Evolutionary conservation across 768 basidiomycete genomes (phyloP).

Genomic region (Kwoniella bestiolae): DNA sequence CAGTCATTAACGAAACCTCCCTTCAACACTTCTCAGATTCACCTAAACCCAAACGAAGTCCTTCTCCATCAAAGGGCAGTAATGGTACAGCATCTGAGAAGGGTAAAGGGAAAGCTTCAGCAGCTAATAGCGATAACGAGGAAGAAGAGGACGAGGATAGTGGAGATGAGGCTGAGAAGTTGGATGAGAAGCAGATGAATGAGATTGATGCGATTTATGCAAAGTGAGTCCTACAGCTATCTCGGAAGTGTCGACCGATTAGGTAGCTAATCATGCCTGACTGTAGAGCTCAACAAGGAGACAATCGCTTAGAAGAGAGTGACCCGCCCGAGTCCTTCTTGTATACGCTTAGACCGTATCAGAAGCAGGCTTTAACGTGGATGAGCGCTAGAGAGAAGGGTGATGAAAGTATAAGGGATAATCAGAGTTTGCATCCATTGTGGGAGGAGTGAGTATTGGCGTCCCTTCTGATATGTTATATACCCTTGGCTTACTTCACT

Average conservation of each 20-base stretch:
- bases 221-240: slow-evolving; percentile 63
- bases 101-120: slow-evolving; percentile 57
- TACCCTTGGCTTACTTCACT: slow-evolving; percentile 7
- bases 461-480: background rate
- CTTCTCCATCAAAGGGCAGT: slow-evolving; percentile 42
- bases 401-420: slow-evolving; percentile 67
- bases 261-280: slow-evolving; percentile 15
- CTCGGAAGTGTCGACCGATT: background rate
- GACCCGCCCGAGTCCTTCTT: slow-evolving; percentile 78
- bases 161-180: slow-evolving; percentile 71
- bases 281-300: slow-evolving; percentile 78
- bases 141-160: slow-evolving; percentile 82
- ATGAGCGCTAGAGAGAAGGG: slow-evolving; percentile 86
- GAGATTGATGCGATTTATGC: slow-evolving; percentile 70
- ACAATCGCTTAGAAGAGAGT: slow-evolving; percentile 75
- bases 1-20: slow-evolving; percentile 49
- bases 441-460: slow-evolving; percentile 77
- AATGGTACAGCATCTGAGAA: slow-evolving; percentile 45
- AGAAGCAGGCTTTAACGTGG: slow-evolving; percentile 92
- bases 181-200: slow-evolving; percentile 78
- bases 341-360: slow-evolving; percentile 78
- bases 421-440: slow-evolving; percentile 79
- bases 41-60: slow-evolving; percentile 28
- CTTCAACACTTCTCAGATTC: slow-evolving; percentile 60
- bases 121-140: slow-evolving; percentile 60